These are phyloP conservation scores for Sarocladiaceae sp. DNA, from an alignment of 2,329 filamentous ascomycete genomes.

Conservation along the genomic window DNA sequence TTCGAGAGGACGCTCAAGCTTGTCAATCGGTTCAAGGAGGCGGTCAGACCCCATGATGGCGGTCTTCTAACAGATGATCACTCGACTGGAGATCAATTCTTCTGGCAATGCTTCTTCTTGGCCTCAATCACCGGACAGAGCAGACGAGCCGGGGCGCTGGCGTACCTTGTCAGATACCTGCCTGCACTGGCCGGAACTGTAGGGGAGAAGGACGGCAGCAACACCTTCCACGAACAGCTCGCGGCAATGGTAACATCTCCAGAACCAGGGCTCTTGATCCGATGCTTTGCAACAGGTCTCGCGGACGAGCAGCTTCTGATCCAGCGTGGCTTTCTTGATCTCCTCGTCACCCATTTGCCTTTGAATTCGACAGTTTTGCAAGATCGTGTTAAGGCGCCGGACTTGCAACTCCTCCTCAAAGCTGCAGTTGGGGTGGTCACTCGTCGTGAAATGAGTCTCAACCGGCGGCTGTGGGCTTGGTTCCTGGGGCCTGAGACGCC, in stretches of 20 bases:
- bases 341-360: constrained; percentile 86
- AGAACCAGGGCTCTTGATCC: constrained; percentile 83
- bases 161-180: constrained; percentile 75
- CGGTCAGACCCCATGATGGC: constrained; percentile 53
- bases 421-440: constrained; percentile 85
- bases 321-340: constrained; percentile 88
- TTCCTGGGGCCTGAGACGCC: constrained; percentile 74
- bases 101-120: constrained; percentile 97
- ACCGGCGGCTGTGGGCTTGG: constrained; percentile 94
- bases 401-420: constrained; percentile 76
- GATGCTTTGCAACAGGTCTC: constrained; percentile 88
- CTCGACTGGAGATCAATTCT: constrained; percentile 73
- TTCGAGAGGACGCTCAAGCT: constrained; percentile 84
- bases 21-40: constrained; percentile 70
- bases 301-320: constrained; percentile 85
- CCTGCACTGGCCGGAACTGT: constrained; percentile 39
- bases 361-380: constrained; percentile 80
- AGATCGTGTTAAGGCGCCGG: constrained; percentile 63
- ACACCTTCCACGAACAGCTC: constrained; percentile 43
- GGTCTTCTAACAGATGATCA: constrained; percentile 47
- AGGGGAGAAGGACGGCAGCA: constrained; percentile 13
- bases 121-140: constrained; percentile 87
- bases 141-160: constrained; percentile 78
- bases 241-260: constrained; percentile 73
- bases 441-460: constrained; percentile 93